phyloP scores from a whole-genome alignment of 1,139 yeast genomes.

The Dujonia santamariae region DNA sequence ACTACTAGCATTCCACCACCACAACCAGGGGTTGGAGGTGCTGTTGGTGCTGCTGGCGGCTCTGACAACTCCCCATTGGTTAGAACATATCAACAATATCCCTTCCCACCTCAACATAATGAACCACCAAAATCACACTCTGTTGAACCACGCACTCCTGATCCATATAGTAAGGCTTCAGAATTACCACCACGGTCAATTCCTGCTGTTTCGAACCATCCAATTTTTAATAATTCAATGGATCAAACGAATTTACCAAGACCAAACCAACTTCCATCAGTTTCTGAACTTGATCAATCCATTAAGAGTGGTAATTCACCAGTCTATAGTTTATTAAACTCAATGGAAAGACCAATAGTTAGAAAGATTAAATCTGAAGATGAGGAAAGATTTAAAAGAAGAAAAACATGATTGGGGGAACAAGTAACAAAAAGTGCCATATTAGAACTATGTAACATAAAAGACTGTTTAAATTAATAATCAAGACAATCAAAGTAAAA shows the following conservation, averaged over 20 bases:
- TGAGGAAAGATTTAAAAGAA: conserved; percentile 8
- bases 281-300: conserved; percentile 36
- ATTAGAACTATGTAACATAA: no score
- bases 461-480: no score
- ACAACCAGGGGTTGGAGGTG: conserved; percentile 1
- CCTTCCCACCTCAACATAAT: conserved; percentile 11
- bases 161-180: conserved; percentile 16
- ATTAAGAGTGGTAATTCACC: conserved; percentile 17
- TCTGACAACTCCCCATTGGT: conserved; percentile 10
- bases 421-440: no score
- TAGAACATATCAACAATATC: conserved; percentile 11
- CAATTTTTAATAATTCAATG: neutral
- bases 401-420: conserved; percentile 1
- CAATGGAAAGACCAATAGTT: conserved; percentile 4
- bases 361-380: conserved; percentile 7
- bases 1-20: conserved; percentile 7
- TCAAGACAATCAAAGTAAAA: no score
- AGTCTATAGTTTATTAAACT: conserved; percentile 11
- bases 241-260: conserved; percentile 5
- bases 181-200: conserved; percentile 2
- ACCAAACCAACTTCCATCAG: conserved; percentile 23
- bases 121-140: conserved; percentile 6
- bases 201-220: conserved; percentile 2
- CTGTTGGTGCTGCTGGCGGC: conserved; percentile 6
- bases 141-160: conserved; percentile 14